Percentiles rank a stretch among this genome's conserved stretches.
phyloP scores from a whole-genome alignment of 305 asterid species.

The Vinca major region DNA sequence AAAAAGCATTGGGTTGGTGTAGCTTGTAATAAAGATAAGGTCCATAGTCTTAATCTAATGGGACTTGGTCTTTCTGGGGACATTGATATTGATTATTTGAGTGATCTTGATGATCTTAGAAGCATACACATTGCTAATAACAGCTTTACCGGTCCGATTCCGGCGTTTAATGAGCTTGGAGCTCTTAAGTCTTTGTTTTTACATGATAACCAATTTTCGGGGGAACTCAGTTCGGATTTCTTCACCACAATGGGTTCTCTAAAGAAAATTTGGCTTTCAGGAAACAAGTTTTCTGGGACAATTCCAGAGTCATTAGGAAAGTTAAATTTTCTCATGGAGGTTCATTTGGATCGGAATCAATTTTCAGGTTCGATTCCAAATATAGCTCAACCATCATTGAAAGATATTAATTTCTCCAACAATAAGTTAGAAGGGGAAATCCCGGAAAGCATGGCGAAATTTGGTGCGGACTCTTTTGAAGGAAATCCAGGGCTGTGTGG shows the following conservation, averaged over 20 bases:
- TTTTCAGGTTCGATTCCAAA: conserved; percentile 52
- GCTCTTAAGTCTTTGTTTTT: conserved; percentile 40
- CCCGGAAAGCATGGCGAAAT: conserved; percentile 45
- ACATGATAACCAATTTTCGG: conserved; percentile 42
- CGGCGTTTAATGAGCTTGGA: conserved; percentile 44
- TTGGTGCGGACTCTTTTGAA: conserved; percentile 31
- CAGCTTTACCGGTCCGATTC: conserved; percentile 47
- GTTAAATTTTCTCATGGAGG: conserved; percentile 30
- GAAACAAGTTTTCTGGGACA: conserved; percentile 49
- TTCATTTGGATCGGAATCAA: conserved; percentile 34
- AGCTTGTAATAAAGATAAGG: conserved; percentile 32
- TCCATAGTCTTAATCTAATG: conserved; percentile 36
- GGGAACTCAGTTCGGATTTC: conserved; percentile 40
- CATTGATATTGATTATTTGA: conserved; percentile 28
- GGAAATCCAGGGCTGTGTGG: conserved; percentile 56
- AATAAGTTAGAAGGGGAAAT: conserved; percentile 64
- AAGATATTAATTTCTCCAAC: conserved; percentile 30
- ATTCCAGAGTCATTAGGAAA: conserved; percentile 45
- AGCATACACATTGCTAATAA: conserved; percentile 47
- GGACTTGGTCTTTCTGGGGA: conserved; percentile 35
- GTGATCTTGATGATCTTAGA: conserved; percentile 36
- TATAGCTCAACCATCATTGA: conserved; percentile 31
- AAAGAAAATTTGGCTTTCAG: conserved; percentile 42
- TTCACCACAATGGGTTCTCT: conserved; percentile 49
- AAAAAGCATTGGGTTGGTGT: conserved; percentile 45